Evolutionary conservation across 192 early-diverging fungal genomes (phyloP).

Genomic region (Cetraspora pellucida): DNA sequence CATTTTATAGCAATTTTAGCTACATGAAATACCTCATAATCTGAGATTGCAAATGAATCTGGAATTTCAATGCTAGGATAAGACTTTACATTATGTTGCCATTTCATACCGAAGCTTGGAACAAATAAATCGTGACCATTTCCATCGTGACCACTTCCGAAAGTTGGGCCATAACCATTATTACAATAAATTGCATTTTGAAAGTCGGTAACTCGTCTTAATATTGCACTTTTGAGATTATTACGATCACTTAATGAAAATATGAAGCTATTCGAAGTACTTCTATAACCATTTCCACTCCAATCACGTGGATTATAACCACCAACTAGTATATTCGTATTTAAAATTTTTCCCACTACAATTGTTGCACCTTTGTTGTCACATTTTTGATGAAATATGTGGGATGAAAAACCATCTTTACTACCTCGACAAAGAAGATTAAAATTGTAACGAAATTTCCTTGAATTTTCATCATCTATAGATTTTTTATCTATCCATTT

Average conservation of each 20-base stretch:
- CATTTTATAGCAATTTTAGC: too few species aligned
- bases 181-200: too few species aligned
- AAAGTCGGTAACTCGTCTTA: too few species aligned
- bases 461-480: background rate
- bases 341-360: conserved; percentile 5
- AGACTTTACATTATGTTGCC: background rate
- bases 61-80: background rate
- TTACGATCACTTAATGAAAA: background rate
- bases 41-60: background rate
- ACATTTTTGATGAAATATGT: too few species aligned
- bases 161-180: too few species aligned
- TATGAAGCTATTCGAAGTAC: background rate
- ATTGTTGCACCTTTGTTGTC: background rate
- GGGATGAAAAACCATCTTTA: background rate
- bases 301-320: conserved; percentile 1
- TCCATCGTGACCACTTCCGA: too few species aligned
- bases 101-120: too few species aligned
- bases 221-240: too few species aligned
- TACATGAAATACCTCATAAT: too few species aligned
- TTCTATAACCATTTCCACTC: background rate
- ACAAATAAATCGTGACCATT: too few species aligned
- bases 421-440: background rate
- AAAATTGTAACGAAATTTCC: background rate
- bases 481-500: background rate
- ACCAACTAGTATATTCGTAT: background rate